These are phyloP conservation scores for Pulveroboletus sp. DNA, from an alignment of 768 basidiomycete species.

Conservation along the genomic window DNA sequence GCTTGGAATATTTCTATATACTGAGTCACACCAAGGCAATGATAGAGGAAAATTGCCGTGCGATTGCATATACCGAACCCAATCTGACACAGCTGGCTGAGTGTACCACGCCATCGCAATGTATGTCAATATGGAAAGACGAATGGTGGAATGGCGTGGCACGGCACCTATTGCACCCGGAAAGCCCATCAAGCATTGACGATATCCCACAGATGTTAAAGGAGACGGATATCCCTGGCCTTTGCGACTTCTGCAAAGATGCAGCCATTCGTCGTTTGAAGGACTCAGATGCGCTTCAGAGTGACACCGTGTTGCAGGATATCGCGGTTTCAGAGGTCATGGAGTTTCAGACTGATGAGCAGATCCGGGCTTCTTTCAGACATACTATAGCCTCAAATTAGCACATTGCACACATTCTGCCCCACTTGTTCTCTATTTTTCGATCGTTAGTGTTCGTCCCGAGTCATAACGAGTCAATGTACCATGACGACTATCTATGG, in stretches of 20 bases:
- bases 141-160: conserved; percentile 13
- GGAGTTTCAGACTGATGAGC: background rate
- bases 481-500: no score
- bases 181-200: background rate
- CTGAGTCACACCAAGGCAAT: background rate
- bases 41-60: background rate
- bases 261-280: background rate
- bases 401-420: no score
- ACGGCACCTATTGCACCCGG: background rate
- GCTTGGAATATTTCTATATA: background rate
- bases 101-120: background rate
- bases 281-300: background rate
- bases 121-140: background rate
- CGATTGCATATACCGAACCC: conserved; percentile 5
- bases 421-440: no score
- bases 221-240: background rate
- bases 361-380: conserved; percentile 19
- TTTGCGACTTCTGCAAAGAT: background rate
- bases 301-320: background rate
- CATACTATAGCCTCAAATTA: no score
- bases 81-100: fast-evolving
- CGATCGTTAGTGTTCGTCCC: no score
- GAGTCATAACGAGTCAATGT: no score
- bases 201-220: background rate
- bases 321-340: background rate